A percentile compares a stretch with the other conserved stretches of the same genome.
phyloP scores from a whole-genome alignment of 331 rosid species.

The Telfairia occidentalis region DNA sequence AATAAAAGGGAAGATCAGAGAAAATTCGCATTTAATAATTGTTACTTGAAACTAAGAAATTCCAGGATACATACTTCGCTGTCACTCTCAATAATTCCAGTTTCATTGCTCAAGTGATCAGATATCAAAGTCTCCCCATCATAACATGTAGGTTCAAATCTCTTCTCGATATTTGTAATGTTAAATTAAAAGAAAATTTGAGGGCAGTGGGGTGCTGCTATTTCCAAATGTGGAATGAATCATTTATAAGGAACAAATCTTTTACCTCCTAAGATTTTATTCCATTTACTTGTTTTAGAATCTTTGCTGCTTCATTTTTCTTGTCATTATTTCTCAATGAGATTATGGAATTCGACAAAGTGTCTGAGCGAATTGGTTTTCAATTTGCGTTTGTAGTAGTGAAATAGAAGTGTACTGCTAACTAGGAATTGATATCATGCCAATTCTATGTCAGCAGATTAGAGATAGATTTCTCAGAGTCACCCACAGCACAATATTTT shows the following conservation, averaged over 20 bases:
- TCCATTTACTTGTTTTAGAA: constrained; percentile 24
- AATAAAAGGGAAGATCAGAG: background rate
- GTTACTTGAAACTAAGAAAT: background rate
- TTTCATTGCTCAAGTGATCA: background rate
- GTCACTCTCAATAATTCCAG: background rate
- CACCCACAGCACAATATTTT: background rate
- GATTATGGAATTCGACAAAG: background rate
- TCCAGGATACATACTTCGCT: background rate
- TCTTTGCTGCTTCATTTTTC: constrained; percentile 1
- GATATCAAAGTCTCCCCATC: background rate
- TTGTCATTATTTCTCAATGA: background rate
- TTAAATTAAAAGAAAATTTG: background rate
- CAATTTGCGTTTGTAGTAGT: background rate
- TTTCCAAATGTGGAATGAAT: constrained; percentile 8
- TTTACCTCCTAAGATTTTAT: constrained; percentile 19
- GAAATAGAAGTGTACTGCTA: background rate
- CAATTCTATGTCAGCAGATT: background rate
- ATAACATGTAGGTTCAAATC: background rate
- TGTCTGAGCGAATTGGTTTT: background rate
- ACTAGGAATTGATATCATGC: background rate
- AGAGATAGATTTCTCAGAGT: background rate
- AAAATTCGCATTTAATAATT: background rate
- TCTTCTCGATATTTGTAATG: background rate
- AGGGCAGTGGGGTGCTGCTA: background rate
- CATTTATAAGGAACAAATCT: constrained; percentile 6